A percentile compares a stretch with the other conserved stretches of the same genome.
Conservation (phyloP, 768 basidiomycete species). For the Hericium rajendrae region DNA sequence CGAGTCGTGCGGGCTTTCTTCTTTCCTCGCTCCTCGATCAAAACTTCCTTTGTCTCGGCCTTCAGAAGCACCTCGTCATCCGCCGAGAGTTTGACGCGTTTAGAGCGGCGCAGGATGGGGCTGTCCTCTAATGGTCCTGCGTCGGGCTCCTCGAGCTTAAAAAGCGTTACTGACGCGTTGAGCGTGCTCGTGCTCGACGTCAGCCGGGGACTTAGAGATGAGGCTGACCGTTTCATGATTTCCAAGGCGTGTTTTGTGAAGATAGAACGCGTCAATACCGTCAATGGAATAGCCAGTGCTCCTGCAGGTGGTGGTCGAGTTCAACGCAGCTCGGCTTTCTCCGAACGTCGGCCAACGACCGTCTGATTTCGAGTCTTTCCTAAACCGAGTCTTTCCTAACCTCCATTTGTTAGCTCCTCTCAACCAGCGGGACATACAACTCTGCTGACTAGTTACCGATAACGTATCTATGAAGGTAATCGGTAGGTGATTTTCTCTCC, state of each 20-base stretch:
- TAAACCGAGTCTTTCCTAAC: no score
- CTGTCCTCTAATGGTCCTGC: neutral
- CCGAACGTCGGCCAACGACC: no score
- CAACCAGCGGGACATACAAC: no score
- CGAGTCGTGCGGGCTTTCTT: neutral
- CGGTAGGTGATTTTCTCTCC: no score
- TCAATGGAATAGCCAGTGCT: neutral
- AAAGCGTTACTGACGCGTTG: neutral
- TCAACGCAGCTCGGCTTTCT: no score
- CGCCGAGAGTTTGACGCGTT: conserved; percentile 23
- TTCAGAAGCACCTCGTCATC: conserved; percentile 4
- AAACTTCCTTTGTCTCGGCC: neutral
- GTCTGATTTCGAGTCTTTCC: no score
- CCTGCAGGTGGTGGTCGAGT: no score
- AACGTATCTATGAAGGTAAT: no score
- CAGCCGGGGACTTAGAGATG: neutral
- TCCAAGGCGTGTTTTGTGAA: neutral
- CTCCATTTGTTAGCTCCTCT: no score
- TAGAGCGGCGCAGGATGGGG: conserved; percentile 18
- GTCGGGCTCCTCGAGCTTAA: conserved; percentile 4
- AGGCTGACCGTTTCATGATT: neutral
- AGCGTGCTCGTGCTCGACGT: neutral
- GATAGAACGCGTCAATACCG: neutral
- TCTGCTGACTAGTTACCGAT: no score
- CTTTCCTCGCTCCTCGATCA: conserved; percentile 3